phyloP scores from a whole-genome alignment of 352 stramenopile species.

The Phytophthora macrochlamydospora region DNA sequence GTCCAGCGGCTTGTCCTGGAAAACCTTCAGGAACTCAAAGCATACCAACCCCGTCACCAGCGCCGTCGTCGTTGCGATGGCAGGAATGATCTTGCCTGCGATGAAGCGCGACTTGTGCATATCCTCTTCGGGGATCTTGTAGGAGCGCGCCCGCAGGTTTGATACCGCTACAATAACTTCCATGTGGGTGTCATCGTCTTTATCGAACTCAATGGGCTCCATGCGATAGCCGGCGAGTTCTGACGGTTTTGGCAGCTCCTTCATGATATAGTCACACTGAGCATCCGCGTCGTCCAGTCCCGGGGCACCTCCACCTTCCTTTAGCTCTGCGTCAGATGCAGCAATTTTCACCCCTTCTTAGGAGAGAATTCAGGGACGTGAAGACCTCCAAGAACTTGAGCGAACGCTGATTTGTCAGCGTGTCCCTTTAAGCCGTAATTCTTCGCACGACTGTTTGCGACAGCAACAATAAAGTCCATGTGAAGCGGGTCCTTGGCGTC shows the following conservation, averaged over 20 bases:
- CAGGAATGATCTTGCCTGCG: constrained; percentile 99
- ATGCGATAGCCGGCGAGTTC: constrained; percentile 92
- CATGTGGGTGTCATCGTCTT: constrained; percentile 99
- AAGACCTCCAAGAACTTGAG: constrained; percentile 81
- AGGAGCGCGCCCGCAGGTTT: constrained; percentile 97
- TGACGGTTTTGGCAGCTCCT: constrained; percentile 80
- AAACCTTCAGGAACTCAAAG: constrained; percentile 98
- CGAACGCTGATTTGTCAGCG: constrained; percentile 65
- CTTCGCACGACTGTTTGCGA: constrained; percentile 94
- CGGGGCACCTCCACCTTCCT: constrained; percentile 62
- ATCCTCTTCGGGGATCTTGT: constrained; percentile 98
- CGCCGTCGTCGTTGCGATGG: constrained; percentile 99
- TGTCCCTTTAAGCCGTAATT: constrained; percentile 94
- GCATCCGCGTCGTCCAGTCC: constrained; percentile 74
- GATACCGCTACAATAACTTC: constrained; percentile 96
- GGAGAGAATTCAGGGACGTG: constrained; percentile 94
- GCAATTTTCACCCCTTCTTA: constrained; percentile 98
- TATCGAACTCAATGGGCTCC: constrained; percentile 97
- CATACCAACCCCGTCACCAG: constrained; percentile 98
- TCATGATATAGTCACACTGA: constrained; percentile 77
- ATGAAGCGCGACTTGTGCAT: constrained; percentile 98
- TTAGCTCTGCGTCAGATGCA: constrained; percentile 97
- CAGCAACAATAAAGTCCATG: constrained; percentile 96
- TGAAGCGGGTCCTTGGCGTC: constrained; percentile 91
- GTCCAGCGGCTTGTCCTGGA: constrained; percentile 91